Base-by-base conservation (phyloP, 2,329 filamentous ascomycete species). In the Calcarisporium arbuscula region DNA sequence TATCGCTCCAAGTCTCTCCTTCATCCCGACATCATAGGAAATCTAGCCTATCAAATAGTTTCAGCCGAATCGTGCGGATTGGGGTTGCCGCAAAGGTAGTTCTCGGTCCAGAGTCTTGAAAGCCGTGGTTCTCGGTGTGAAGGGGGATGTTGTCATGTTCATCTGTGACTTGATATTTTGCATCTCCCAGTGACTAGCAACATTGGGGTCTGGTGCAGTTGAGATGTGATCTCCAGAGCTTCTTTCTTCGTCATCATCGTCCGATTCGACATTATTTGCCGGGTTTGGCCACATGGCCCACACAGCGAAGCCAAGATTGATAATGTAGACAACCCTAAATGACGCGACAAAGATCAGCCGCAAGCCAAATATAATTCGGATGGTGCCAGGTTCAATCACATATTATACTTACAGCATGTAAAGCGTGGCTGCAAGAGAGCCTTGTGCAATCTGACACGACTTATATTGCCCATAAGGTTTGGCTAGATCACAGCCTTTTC, bases 341-440 rank as follows among this genome's bases (percentile, higher is more conserved):
- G 26, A 19, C 36, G 38, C 15, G 28, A 39, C 12, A 23, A n/a
- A n/a, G n/a, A 30, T 32, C 27, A 33, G 40, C 27, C 15, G 36
- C 12, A 21, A 11, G 16, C 10, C 25, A 26, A 25, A n/a, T 11
- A 16, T 19, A 14, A 25, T 4, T 14, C 11, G 20, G 20, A 8
- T 18, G 17, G 5, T 8, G 18, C 18, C 29, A 11, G 7, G 36
- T 29, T 25, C 28, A 28, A 15, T 12, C 16, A 33, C 2, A 18
- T n/a, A n/a, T n/a, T n/a, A n/a, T n/a, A 72, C 78, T 63, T 68
- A 85, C 80, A 85, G 64, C 74, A 86, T 78, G 44, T 80, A 65
- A 11, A 80, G 58, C 1, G 77, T 78, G 15, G 76, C 66, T 11
- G 72, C 81, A 47, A 86, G 82, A 11, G 70, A 67, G 34, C 69